Base-by-base conservation (phyloP, 2,329 filamentous ascomycete species). In the Aspergillus pseudotamarii region DNA sequence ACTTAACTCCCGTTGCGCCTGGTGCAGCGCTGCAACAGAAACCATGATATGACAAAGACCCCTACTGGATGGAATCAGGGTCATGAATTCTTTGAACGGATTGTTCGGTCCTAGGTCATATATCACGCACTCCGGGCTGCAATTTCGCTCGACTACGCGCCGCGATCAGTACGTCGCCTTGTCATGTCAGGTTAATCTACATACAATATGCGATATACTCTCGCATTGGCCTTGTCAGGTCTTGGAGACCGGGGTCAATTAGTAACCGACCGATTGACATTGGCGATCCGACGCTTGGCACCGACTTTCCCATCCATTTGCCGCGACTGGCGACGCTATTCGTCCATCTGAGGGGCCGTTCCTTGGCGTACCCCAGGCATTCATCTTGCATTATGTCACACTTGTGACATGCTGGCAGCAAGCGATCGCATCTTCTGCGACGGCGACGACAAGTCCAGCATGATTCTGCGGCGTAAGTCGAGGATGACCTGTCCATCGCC, bases 391-490 rank as follows among this genome's bases (percentile, higher is more conserved):
- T 28, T 41, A 46, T 34, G 2, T 11, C 57, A 30, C 64, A 66
- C 50, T 63, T 64, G 2, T 38, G 41, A 53, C 64, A 66, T 23
- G 19, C 28, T 11, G 64, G 64, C 21, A 66, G 60, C 28, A 36
- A n/a, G 23, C 62, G 62, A 57, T 66, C 64, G 26, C 64, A 66
- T 59, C 61, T 63, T n/a, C 64, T 41, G 6, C 64, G 64, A 23
- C 62, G 64, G 28, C 64, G 64, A n/a, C 64, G 62, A 54, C 64
- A 66, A 2, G 64, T 66, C 62, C 64, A 66, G 26, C 64, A 66
- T 19, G 64, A 55, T 28, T 34, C 45, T 10, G 58, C 14, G 11
- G 60, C 50, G 23, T 46, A 57, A 14, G 16, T 26, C 28, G 55
- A 11, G 23, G 50, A 34, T 9, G 32, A n/a, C 30, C 4, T 19